Evolutionary conservation across 305 asterid genomes (phyloP), one percentile per base, ranked within the genome.

Genomic region (Fraxinus platypoda): DNA sequence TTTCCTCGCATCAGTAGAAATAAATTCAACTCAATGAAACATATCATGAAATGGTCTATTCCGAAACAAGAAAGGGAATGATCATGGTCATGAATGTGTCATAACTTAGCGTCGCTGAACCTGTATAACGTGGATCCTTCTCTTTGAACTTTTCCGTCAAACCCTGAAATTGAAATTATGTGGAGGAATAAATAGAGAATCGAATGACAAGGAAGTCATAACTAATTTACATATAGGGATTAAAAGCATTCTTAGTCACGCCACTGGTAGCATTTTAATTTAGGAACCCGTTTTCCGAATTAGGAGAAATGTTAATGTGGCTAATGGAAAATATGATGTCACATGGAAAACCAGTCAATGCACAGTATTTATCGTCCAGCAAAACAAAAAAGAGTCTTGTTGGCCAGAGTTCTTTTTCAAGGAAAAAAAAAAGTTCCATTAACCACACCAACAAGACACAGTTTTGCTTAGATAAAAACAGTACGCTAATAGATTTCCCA

Each of bases 91-190:
- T 84, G 88, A 93, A 93, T 8, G 92, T 80, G 49, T 93, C 97
- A 21, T 94, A 93, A 3, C 83, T 82, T 74, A 92, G 83, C 8
- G 91, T 91, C 0, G 98, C 97, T 21, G 91, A 90, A 3, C 97
- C 97, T 2, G 96, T 87, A 85, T 92, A 94, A 3, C 83, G 88
- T 3, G 88, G 78, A 86, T 93, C 97, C 88, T 91, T 91, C 93
- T 91, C 97, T 92, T 94, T 92, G 90, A 94, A 93, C 78, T 93
- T 93, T 57, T 94, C 98, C 0, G 97, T 93, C 88, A 94, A 84
- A 52, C 98, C 98, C 98, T 94, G 90, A 75, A 83, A 87, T 77
- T 19, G 52, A 26, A 81, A 80, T 19, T 62, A 62, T 62, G 26
- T 21, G 31, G 71, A 23, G 31, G 71, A 62, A 7, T 62, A 62